Evolutionary conservation across 2,329 filamentous ascomycete species (phyloP), one percentile per base, ranked within the genome.

Genomic region (Cladosporium sp.): DNA sequence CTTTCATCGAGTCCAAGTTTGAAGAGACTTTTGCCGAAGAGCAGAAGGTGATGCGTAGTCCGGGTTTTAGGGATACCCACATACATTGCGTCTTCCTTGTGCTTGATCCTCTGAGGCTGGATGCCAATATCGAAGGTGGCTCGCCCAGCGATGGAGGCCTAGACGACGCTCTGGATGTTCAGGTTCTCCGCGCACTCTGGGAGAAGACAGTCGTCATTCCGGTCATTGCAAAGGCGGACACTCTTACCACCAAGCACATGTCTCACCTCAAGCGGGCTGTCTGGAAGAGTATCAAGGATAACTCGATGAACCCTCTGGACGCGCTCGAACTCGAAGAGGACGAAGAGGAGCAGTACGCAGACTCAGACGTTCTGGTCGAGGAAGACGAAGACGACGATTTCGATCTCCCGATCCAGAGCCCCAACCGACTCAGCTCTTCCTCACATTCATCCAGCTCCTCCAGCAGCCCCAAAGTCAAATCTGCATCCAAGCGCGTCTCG

Each of bases 21-120:
- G 94, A 99, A 78, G 95, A 99, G 75, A 98, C 95, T 0, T 96
- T 99, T 77, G 88, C 88, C 59, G 95, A 99, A 80, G 95, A 99
- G 82, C 96, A 96, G 86, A 98, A 97, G 83, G 93, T 99, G 57
- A 85, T 97, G 68, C 91, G 95, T 74, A 93, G 93, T 63, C 94
- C 95, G 30, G 94, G 93, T 65, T 91, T 92, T 70, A 92, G 93
- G 77, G 95, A 99, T 81, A 97, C 94, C 60, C 95, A 99, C 78
- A 97, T 99, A 71, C 95, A 99, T 77, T 96, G 92, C 71, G 93
- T 93, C 64, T 97, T 99, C 80, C 85, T 98, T 65, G 83, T 99
- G 65, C 87, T 99, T 64, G 95, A 99, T 77, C 95, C 95, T 1
- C 84, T 88, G 62, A 90, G 92, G 55, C 87, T 99, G 28, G 93